Base-by-base conservation (phyloP, 768 basidiomycete genomes). In the Mycena filopes region DNA sequence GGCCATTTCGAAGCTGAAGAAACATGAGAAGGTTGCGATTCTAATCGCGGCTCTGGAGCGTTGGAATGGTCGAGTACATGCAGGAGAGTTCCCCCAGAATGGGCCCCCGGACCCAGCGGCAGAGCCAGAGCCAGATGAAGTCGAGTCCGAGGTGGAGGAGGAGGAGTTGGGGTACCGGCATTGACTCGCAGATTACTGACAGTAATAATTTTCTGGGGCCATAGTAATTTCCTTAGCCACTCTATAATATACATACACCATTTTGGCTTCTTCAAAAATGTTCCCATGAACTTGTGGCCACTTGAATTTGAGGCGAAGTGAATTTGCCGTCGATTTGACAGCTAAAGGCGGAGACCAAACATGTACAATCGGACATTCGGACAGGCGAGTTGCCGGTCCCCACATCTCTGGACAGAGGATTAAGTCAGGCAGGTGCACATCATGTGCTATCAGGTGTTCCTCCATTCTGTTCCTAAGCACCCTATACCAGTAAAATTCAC, bases 281-380 rank as follows among this genome's bases (percentile, higher is more conserved):
- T n/a, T n/a, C n/a, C n/a, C n/a, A n/a, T n/a, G n/a, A n/a, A 23
- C 26, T 48, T 47, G 40, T 15, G 46, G 20, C 29, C 25, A 9
- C 36, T 49, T 16, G 16, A 25, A 38, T 36, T 21, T 2, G 23
- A 20, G 1, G 23, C 20, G 33, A 28, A 33, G 46, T 40, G 3
- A 36, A 59, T 59, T 59, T 59, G 57, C 57, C 57, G 40, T 47
- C 15, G 9, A 26, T n/a, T 31, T 47, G 15, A 26, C 47, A 49
- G n/a, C n/a, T n/a, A n/a, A n/a, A n/a, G n/a, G n/a, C n/a, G n/a
- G n/a, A n/a, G n/a, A n/a, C n/a, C n/a, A n/a, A 48, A 59, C 33
- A 59, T 26, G 25, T 28, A 41, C 47, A 47, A 59, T 48, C 16
- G n/a, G 57, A 59, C 57, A 59, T 49, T 59, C 45, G 21, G 46